Base-by-base conservation (phyloP, 2,329 filamentous ascomycete genomes). In the Tolypocladium album region DNA sequence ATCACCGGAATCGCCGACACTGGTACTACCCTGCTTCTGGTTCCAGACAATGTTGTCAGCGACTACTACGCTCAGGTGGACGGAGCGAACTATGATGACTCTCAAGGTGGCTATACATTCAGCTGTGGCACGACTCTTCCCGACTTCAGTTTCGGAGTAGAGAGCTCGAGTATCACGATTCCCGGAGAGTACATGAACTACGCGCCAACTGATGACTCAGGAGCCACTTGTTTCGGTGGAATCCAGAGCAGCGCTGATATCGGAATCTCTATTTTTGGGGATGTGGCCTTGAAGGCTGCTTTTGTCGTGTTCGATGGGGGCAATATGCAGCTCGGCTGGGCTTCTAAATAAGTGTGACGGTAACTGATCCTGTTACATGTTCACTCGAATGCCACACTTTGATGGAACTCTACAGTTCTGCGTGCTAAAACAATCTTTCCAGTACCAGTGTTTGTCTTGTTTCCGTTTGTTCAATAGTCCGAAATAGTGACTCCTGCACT, bases 1-100 rank as follows among this genome's bases (percentile, higher is more conserved):
- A 74, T 77, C 22, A 74, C 74, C 66, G 75, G 77, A 34, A 79
- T 83, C 60, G 75, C 78, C 36, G 83, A 85, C 72, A 82, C 81
- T 8, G 86, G 86, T 63, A 88, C 85, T 43, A 85, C 84, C 1
- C 78, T 88, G 59, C 74, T 88, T 64, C 76, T 87, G 57, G 78
- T 85, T 61, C 81, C 84, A 68, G 71, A 78, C 50, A 68, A 72
- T 42, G 76, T 85, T 56, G 76, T 79, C 40, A 66, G 76, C 4
- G 74, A 67, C 20, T 83, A 83, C 71, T 82, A 81, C 68, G 63
- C 68, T 40, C 68, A 76, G 45, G 71, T 82, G 22, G 60, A 66
- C 0, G 77, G 76, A 17, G 60, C 62, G 6, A 34, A 50, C 24
- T 71, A 77, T 55, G 70, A 77, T 62, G 53, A 66, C 13, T 57